phyloP scores from a whole-genome alignment of 129 eudicot genomes.

The Helichrysum umbraculigerum region DNA sequence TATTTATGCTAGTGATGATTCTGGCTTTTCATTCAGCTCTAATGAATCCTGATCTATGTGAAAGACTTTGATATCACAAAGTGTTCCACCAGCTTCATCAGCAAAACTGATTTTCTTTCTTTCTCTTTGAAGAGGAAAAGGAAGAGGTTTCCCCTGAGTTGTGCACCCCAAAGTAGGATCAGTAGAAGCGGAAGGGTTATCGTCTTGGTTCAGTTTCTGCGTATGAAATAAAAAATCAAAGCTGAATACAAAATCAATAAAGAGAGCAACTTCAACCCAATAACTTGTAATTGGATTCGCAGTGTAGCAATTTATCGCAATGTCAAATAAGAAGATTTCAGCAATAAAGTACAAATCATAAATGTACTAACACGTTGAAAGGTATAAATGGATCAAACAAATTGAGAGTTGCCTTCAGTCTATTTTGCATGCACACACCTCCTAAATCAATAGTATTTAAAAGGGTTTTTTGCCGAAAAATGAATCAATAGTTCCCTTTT shows the following conservation, averaged over 20 bases:
- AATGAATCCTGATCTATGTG: conserved; percentile 34
- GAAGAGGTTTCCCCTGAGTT: conserved; percentile 27
- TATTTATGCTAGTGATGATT: background rate
- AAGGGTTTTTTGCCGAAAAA: no score
- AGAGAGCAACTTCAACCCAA: background rate
- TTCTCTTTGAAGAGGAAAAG: conserved; percentile 27
- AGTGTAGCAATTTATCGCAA: background rate
- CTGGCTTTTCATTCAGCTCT: conserved; percentile 13
- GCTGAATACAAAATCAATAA: background rate
- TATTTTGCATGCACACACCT: no score
- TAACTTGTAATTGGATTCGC: background rate
- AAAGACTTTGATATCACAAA: conserved; percentile 69
- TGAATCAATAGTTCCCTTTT: no score
- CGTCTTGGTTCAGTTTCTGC: conserved; percentile 44
- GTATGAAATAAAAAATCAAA: background rate
- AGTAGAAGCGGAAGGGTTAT: conserved; percentile 4
- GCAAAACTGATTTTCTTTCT: conserved; percentile 73
- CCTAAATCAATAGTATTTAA: no score
- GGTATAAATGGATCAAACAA: no score
- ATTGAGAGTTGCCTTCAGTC: no score
- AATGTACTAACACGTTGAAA: no score
- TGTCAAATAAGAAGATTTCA: background rate
- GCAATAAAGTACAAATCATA: no score
- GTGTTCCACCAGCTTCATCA: conserved; percentile 86
- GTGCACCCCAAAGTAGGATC: conserved; percentile 27